Conservation (phyloP, 2,329 filamentous ascomycete genomes). For the Fusarium humuli region DNA sequence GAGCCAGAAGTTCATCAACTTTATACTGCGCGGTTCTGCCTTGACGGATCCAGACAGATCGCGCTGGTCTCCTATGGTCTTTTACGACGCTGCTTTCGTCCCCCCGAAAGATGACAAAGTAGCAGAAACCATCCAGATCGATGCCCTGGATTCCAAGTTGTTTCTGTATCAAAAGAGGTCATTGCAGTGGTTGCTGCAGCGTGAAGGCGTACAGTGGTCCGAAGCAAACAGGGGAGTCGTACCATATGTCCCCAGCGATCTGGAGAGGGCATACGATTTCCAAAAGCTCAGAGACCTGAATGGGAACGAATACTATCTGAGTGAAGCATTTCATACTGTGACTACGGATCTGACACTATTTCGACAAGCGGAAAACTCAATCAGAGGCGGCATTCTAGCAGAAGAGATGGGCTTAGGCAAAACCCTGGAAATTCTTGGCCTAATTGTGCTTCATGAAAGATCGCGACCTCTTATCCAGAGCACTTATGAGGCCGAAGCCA, state of each 20-base stretch:
- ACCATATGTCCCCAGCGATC: constrained; percentile 18
- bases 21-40: constrained; percentile 47
- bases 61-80: constrained; percentile 63
- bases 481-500: constrained; percentile 41
- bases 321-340: constrained; percentile 71
- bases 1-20: constrained; percentile 54
- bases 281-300: constrained; percentile 50
- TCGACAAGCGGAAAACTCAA: constrained; percentile 52
- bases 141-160: constrained; percentile 62
- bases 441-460: constrained; percentile 71
- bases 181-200: constrained; percentile 75
- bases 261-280: constrained; percentile 46
- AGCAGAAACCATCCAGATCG: constrained; percentile 55
- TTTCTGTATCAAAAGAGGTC: constrained; percentile 80
- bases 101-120: constrained; percentile 60
- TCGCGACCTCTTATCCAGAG: constrained; percentile 52
- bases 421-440: constrained; percentile 78
- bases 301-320: constrained; percentile 64
- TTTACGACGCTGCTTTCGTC: constrained; percentile 77
- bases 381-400: constrained; percentile 74
- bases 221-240: constrained; percentile 32
- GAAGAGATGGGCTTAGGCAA: constrained; percentile 90
- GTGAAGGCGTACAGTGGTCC: constrained; percentile 70
- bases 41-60: neutral
- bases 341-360: constrained; percentile 62